Evolutionary conservation across 192 early-diverging fungal species (phyloP), one percentile per base, ranked within the genome.

Genomic region (Spizellomyces punctatus): DNA sequence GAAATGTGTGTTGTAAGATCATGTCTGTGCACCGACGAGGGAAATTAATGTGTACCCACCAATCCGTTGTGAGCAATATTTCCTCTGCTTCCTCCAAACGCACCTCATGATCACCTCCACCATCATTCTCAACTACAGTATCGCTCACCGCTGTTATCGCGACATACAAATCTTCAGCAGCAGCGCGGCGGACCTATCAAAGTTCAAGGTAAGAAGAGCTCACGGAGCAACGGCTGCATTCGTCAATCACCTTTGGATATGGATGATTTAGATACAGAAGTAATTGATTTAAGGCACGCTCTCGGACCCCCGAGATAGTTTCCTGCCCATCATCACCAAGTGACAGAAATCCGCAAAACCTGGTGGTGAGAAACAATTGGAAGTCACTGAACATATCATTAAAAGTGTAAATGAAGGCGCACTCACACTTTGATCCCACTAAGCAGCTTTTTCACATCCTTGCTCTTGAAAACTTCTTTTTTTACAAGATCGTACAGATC

Each of bases 131-230:
- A 36, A 36, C 27, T 36, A 36, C 27, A 36, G 27, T 36, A 49
- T 10, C 61, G 45, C 6, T 46, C 16, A 72, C 36, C 46, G 86
- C 81, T 8, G 83, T 80, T 21, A 94, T 41, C 56, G 83, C 85
- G 48, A 92, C 58, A 76, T 91, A 95, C 43, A 95, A 73, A 54
- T 88, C 82, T 64, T 95, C 93, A 2, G 93, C 88, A 0, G 88
- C 81, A 4, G 81, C 65, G 41, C 86, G 78, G 8, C 93, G 88
- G 52, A 93, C 87, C 88, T 91, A 63, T 6, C 48, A 67, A 57
- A 14, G 17, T 19, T 21, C 12, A 42, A 64, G 27, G 27, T 16
- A 64, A 36, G 36, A 43, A 27, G 66, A 10, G 41, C 5, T 19
- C 17, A 64, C 50, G 27, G 19, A 17, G 49, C 49, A 5, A n/a